A percentile compares a stretch with the other conserved stretches of the same genome.
phyloP scores from a whole-genome alignment of 441 rosid species.

The Dalechampia spathulata region DNA sequence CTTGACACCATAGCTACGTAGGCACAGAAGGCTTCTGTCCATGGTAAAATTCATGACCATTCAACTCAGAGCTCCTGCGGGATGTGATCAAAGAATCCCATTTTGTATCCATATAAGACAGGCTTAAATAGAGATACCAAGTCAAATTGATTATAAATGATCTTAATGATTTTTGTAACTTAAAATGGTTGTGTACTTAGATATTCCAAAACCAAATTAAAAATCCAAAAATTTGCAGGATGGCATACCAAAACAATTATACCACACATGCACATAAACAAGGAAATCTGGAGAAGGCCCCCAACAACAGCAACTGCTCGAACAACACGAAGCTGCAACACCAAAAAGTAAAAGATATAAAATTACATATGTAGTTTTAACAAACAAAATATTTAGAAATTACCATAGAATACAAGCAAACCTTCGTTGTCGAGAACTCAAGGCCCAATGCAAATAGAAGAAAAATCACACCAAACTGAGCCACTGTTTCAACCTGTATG shows the following conservation, averaged over 20 bases:
- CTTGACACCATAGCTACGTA: too few species aligned
- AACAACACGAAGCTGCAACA: conserved; percentile 84
- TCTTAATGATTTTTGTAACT: neutral
- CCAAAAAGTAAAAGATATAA: conserved; percentile 16
- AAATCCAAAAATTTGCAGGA: neutral
- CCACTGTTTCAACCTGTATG: conserved; percentile 91
- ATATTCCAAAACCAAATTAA: neutral
- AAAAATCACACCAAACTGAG: conserved; percentile 96
- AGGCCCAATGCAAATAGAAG: conserved; percentile 95
- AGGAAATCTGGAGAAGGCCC: conserved; percentile 89
- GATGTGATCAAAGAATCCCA: neutral
- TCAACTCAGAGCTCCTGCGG: too few species aligned
- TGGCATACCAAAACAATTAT: conserved; percentile 71
- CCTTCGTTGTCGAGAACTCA: conserved; percentile 88
- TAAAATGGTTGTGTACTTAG: too few species aligned
- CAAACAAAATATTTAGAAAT: conserved; percentile 9
- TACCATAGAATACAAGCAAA: conserved; percentile 25
- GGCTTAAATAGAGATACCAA: neutral
- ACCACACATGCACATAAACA: conserved; percentile 93
- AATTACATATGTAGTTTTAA: conserved; percentile 3
- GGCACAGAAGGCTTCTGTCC: too few species aligned
- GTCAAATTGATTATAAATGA: neutral
- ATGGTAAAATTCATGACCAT: too few species aligned
- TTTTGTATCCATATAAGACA: neutral
- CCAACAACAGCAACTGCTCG: conserved; percentile 95